Conservation (phyloP, 164 flowering plant species). For the Magnolia sinica region DNA sequence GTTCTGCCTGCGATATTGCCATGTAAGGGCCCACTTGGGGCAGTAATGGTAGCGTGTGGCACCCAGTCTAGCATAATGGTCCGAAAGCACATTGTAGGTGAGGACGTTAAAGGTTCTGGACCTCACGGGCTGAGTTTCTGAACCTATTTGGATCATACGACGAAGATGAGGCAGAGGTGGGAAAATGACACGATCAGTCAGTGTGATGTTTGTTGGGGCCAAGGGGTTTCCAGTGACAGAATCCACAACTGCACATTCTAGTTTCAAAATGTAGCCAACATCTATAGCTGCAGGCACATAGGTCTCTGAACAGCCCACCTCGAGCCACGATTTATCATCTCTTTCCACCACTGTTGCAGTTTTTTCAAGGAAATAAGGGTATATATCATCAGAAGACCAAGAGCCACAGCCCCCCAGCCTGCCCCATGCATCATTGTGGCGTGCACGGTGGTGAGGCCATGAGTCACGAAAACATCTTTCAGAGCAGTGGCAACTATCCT, state of each 20-base stretch:
- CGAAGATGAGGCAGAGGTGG: conserved; percentile 31
- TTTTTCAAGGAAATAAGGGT: conserved; percentile 2
- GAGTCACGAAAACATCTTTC: conserved; percentile 28
- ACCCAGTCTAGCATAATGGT: conserved; percentile 17
- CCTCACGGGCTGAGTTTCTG: conserved; percentile 4
- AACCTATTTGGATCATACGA: conserved; percentile 22
- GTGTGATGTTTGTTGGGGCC: background rate
- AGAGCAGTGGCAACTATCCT: conserved; percentile 30
- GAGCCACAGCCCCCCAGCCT: conserved; percentile 12
- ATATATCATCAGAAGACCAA: conserved; percentile 7
- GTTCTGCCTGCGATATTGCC: conserved; percentile 50
- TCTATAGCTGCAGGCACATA: conserved; percentile 38
- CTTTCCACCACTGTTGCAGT: background rate
- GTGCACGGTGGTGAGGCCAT: conserved; percentile 24
- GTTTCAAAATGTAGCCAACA: conserved; percentile 31
- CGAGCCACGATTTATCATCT: conserved; percentile 24
- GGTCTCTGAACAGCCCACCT: conserved; percentile 29
- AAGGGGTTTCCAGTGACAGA: conserved; percentile 8
- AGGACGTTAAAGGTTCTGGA: conserved; percentile 34
- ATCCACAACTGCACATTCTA: conserved; percentile 31
- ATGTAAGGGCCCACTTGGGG: conserved; percentile 50
- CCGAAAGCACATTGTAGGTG: conserved; percentile 46
- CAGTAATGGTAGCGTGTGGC: conserved; percentile 21
- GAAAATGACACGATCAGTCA: conserved; percentile 33
- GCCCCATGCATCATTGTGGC: conserved; percentile 21